Percentiles rank a stretch among this genome's conserved stretches.
Evolutionary conservation across 805 yeast genomes (phyloP).

Genomic region (Kregervanrija delftensis): DNA sequence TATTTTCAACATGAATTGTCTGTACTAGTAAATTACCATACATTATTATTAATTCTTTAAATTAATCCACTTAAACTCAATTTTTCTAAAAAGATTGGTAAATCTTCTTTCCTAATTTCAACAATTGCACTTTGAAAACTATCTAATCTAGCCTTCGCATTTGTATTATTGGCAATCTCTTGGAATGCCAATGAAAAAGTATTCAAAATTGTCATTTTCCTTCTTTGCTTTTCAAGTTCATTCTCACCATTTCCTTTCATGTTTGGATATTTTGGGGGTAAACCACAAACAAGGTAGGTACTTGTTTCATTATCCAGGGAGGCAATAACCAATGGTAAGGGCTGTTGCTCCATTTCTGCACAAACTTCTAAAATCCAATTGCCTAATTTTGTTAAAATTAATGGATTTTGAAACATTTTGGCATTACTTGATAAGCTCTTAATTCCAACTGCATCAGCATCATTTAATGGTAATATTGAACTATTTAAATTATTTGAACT

Average conservation of each 20-base stretch:
- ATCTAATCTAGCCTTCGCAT: slow-evolving; percentile 85
- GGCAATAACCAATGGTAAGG: slow-evolving; percentile 82
- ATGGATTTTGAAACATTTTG: slow-evolving; percentile 73
- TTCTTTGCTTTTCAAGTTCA: slow-evolving; percentile 20
- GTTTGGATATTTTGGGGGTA: slow-evolving; percentile 74
- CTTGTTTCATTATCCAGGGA: slow-evolving; percentile 66
- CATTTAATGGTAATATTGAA: slow-evolving; percentile 6
- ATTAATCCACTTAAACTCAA: slow-evolving; percentile 67
- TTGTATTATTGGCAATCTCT: slow-evolving; percentile 74
- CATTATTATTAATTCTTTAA: slow-evolving; percentile 1
- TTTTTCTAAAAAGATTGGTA: slow-evolving; percentile 79
- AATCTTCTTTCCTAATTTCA: slow-evolving; percentile 81
- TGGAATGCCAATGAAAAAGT: slow-evolving; percentile 90
- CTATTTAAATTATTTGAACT: too few species aligned
- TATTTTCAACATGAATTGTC: too few species aligned
- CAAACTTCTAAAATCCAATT: slow-evolving; percentile 88
- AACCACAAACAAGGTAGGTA: slow-evolving; percentile 81
- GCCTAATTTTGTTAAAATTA: slow-evolving; percentile 77
- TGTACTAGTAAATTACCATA: too few species aligned
- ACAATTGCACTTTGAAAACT: slow-evolving; percentile 93
- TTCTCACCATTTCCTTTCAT: slow-evolving; percentile 27
- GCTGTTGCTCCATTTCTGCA: slow-evolving; percentile 63
- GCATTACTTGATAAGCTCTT: slow-evolving; percentile 52
- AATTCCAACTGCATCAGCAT: slow-evolving; percentile 26
- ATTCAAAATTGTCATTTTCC: slow-evolving; percentile 42